A percentile compares a stretch with the other conserved stretches of the same genome.
These are phyloP conservation scores for Chrysoporthe deuterocubensis DNA, from an alignment of 2,329 filamentous ascomycete genomes.

Conservation along the genomic window DNA sequence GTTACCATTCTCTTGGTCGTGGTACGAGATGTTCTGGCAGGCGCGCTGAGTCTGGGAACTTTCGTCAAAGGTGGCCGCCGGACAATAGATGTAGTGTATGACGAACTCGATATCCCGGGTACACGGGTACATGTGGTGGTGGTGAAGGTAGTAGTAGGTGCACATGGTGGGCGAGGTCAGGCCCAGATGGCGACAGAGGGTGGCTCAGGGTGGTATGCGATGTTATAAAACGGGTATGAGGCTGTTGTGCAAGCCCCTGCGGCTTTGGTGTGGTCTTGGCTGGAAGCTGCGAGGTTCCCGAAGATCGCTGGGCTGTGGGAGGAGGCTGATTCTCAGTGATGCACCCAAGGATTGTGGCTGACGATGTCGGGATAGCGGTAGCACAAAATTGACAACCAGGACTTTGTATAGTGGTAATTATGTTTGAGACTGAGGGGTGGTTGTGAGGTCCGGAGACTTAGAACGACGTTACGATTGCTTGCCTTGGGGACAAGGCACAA, in stretches of 20 bases:
- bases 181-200: background rate
- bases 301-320: conserved; percentile 5
- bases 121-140: conserved; percentile 54
- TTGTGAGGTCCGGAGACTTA: conserved; percentile 2
- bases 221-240: background rate
- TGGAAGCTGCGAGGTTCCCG: background rate
- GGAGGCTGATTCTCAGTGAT: background rate
- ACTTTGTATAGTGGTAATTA: background rate
- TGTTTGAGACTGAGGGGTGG: conserved; percentile 2
- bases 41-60: conserved; percentile 33
- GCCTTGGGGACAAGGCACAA: background rate
- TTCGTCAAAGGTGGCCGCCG: conserved; percentile 39
- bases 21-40: conserved; percentile 39
- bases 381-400: conserved; percentile 7
- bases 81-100: conserved; percentile 50
- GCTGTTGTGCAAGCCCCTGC: conserved; percentile 4
- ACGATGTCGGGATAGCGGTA: background rate
- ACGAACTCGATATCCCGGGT: conserved; percentile 44
- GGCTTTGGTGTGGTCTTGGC: background rate
- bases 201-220: background rate
- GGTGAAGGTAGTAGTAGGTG: conserved; percentile 54
- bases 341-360: conserved; percentile 8
- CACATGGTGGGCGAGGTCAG: conserved; percentile 46
- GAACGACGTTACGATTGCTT: conserved; percentile 5
- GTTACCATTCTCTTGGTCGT: conserved; percentile 35